Evolutionary conservation across 257 asterid species (phyloP).

Genomic region (Ilex aquifolium): DNA sequence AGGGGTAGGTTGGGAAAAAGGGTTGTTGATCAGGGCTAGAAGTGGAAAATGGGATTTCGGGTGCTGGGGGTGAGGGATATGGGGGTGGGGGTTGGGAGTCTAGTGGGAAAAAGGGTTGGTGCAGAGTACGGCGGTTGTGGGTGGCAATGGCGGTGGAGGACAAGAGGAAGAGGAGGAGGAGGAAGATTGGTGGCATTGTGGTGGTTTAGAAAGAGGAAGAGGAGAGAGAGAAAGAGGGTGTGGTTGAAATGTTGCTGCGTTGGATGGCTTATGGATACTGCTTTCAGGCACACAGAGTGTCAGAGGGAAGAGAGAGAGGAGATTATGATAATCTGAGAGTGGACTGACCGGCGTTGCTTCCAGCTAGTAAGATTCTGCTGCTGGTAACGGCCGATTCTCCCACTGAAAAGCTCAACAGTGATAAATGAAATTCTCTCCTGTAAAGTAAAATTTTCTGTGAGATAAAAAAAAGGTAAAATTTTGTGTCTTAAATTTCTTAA

Average conservation of each 20-base stretch:
- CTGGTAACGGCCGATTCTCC: too few species aligned
- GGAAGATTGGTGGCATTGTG: not conserved
- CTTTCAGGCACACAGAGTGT: too few species aligned
- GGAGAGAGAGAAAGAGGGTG: not conserved
- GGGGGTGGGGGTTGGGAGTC: constrained; percentile 13
- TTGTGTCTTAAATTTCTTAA: too few species aligned
- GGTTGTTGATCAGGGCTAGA: not conserved
- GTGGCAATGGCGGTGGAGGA: constrained; percentile 3
- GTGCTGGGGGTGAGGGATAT: not conserved
- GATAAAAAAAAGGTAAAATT: too few species aligned
- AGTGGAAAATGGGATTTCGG: constrained; percentile 12
- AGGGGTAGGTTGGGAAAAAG: constrained; percentile 13
- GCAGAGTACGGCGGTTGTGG: constrained; percentile 25
- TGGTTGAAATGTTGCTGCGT: not conserved
- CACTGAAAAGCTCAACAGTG: too few species aligned
- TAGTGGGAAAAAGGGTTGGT: constrained; percentile 15
- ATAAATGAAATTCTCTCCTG: too few species aligned
- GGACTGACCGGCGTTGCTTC: too few species aligned
- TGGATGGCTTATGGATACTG: too few species aligned
- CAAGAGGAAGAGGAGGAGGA: not conserved
- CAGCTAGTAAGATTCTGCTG: too few species aligned
- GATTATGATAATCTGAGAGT: too few species aligned
- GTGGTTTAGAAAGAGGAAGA: constrained; percentile 2
- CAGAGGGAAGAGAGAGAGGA: too few species aligned
- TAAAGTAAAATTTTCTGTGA: too few species aligned